Percentiles rank a stretch among this genome's conserved stretches.
These are phyloP conservation scores for Suhomyces anneliseae DNA, from an alignment of 1,139 yeast genomes.

Conservation along the genomic window DNA sequence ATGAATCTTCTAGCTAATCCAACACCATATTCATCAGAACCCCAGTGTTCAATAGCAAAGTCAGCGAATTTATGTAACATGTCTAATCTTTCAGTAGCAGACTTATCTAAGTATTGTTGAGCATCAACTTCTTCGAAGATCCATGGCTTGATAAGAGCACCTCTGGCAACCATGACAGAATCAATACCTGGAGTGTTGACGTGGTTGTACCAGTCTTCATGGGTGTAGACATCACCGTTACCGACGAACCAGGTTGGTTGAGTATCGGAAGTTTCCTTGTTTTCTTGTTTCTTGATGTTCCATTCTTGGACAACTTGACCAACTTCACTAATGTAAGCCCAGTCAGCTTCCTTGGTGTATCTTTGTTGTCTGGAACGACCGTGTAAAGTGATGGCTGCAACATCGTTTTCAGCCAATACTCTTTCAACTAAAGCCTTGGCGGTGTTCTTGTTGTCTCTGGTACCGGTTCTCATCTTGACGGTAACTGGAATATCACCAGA, in stretches of 20 bases:
- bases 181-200: constrained; percentile 72
- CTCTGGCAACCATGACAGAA: constrained; percentile 96
- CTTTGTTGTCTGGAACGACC: constrained; percentile 97
- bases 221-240: constrained; percentile 88
- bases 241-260: constrained; percentile 68
- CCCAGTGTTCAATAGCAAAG: constrained; percentile 95
- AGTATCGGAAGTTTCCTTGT: constrained; percentile 52
- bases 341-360: constrained; percentile 86
- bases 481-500: constrained; percentile 91
- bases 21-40: constrained; percentile 92
- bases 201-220: constrained; percentile 88
- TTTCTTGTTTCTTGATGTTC: constrained; percentile 55
- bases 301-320: constrained; percentile 66
- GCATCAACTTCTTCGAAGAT: constrained; percentile 93
- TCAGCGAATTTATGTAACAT: constrained; percentile 66
- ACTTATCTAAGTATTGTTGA: constrained; percentile 84
- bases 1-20: constrained; percentile 84
- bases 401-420: constrained; percentile 72
- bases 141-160: constrained; percentile 98
- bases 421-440: constrained; percentile 75
- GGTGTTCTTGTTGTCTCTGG: constrained; percentile 80
- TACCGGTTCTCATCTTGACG: constrained; percentile 89
- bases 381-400: constrained; percentile 89
- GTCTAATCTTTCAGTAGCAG: constrained; percentile 85
- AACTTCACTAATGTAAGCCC: constrained; percentile 82